A percentile compares a stretch with the other conserved stretches of the same genome.
These are phyloP conservation scores for Linnemannia exigua DNA, from an alignment of 192 early-diverging fungal genomes.

Conservation along the genomic window DNA sequence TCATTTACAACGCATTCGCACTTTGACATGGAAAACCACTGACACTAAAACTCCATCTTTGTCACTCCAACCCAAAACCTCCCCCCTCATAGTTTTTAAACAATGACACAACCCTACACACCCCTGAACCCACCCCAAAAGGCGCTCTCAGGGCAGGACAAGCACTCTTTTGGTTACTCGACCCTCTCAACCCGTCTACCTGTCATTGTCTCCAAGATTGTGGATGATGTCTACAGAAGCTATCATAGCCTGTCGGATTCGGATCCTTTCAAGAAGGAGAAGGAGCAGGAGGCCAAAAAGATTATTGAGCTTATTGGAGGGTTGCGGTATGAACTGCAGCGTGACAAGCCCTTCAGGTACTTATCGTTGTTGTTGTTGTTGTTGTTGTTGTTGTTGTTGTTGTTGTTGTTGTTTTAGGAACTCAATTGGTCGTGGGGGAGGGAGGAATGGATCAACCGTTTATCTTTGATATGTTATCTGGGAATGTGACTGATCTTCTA, in stretches of 20 bases:
- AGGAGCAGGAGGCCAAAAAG: constrained; percentile 74
- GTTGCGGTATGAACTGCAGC: constrained; percentile 83
- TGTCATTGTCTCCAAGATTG: constrained; percentile 84
- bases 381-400: too few species aligned
- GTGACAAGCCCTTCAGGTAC: constrained; percentile 69
- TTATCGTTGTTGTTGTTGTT: too few species aligned
- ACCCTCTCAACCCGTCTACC: constrained; percentile 85
- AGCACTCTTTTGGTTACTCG: constrained; percentile 81
- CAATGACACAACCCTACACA: constrained; percentile 7
- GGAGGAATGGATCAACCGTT: background rate
- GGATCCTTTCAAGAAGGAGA: constrained; percentile 37
- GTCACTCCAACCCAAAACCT: background rate
- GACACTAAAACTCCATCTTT: background rate
- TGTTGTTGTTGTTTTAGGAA: too few species aligned
- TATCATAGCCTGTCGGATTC: constrained; percentile 53
- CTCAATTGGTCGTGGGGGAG: background rate
- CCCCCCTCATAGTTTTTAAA: background rate
- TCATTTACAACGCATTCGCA: background rate
- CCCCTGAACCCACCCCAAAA: constrained; percentile 68
- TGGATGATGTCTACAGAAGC: constrained; percentile 79
- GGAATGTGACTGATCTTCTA: background rate
- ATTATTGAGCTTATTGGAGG: constrained; percentile 74
- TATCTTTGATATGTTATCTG: background rate
- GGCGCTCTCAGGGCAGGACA: constrained; percentile 72
- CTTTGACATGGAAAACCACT: background rate